Percentiles rank a stretch among this genome's conserved stretches.
Conservation (phyloP, 129 eudicot genomes). For the Pittosporum tobira region DNA sequence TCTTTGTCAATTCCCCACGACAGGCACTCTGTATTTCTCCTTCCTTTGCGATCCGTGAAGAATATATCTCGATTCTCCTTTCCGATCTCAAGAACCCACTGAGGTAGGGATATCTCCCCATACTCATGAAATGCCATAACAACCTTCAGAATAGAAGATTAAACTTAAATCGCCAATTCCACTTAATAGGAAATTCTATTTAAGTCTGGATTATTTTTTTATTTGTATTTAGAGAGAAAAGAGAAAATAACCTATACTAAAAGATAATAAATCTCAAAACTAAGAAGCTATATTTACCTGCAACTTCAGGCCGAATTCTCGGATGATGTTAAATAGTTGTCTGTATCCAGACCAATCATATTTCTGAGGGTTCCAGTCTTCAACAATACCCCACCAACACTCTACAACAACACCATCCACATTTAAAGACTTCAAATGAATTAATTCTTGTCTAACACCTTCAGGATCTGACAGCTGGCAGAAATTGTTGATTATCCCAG, state of each 20-base stretch:
- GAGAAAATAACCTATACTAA: no score
- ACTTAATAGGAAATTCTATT: neutral
- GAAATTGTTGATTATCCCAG: slow-evolving; percentile 49
- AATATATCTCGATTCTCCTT: slow-evolving; percentile 47
- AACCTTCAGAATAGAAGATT: slow-evolving; percentile 25
- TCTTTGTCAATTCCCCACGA: slow-evolving; percentile 75
- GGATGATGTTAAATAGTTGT: slow-evolving; percentile 41
- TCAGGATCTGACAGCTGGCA: slow-evolving; percentile 57
- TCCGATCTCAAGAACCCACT: slow-evolving; percentile 59
- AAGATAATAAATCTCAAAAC: no score
- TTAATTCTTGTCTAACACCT: slow-evolving; percentile 46
- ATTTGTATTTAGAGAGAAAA: no score
- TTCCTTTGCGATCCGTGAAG: slow-evolving; percentile 60
- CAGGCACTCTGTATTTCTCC: slow-evolving; percentile 52
- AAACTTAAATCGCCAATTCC: neutral
- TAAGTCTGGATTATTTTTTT: neutral
- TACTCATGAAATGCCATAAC: slow-evolving; percentile 58
- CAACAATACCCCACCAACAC: slow-evolving; percentile 73
- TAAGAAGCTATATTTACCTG: no score
- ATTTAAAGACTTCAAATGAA: slow-evolving; percentile 35
- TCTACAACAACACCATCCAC: slow-evolving; percentile 64
- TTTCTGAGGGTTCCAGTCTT: slow-evolving; percentile 46
- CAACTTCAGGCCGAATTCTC: slow-evolving; percentile 44
- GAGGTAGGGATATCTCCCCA: slow-evolving; percentile 56
- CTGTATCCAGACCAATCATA: slow-evolving; percentile 64